These are phyloP conservation scores for Mariannaea sp. DNA, from an alignment of 2,329 filamentous ascomycete genomes.

Conservation along the genomic window DNA sequence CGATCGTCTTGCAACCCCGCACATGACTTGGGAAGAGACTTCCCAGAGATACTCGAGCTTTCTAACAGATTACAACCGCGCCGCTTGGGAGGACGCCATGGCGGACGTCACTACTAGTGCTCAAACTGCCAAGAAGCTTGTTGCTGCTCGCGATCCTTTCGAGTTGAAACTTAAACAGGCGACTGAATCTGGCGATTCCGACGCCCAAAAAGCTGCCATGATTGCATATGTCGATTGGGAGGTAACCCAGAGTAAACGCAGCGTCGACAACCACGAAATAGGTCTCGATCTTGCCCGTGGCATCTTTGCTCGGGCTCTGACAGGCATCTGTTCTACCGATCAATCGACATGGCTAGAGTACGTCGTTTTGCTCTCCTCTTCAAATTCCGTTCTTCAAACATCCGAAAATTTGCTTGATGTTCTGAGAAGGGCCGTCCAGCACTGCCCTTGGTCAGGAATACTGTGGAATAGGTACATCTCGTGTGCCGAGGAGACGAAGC, in stretches of 20 bases:
- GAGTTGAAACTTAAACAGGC: constrained; percentile 70
- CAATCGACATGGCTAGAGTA: constrained; percentile 83
- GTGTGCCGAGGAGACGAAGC: constrained; percentile 77
- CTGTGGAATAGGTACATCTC: constrained; percentile 92
- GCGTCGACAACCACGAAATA: constrained; percentile 50
- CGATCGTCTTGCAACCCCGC: constrained; percentile 72
- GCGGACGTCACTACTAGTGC: constrained; percentile 67
- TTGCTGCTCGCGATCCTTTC: constrained; percentile 64
- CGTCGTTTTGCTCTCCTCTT: constrained; percentile 70
- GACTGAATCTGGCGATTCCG: constrained; percentile 58
- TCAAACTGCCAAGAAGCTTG: constrained; percentile 67
- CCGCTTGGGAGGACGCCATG: constrained; percentile 77
- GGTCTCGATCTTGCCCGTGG: constrained; percentile 60
- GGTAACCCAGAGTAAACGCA: constrained; percentile 61
- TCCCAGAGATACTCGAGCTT: constrained; percentile 77
- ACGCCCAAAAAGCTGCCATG: constrained; percentile 57
- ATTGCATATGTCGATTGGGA: constrained; percentile 87
- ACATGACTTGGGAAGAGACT: constrained; percentile 75
- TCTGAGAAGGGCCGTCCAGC: constrained; percentile 79
- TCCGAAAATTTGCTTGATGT: constrained; percentile 65
- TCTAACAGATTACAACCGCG: constrained; percentile 70
- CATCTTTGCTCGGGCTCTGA: constrained; percentile 80
- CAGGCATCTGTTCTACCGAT: constrained; percentile 71
- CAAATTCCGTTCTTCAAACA: constrained; percentile 45
- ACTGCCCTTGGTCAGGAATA: constrained; percentile 90